A percentile compares a stretch with the other conserved stretches of the same genome.
Evolutionary conservation across 2,329 filamentous ascomycete species (phyloP).

Genomic region (Chaetomium sp.): DNA sequence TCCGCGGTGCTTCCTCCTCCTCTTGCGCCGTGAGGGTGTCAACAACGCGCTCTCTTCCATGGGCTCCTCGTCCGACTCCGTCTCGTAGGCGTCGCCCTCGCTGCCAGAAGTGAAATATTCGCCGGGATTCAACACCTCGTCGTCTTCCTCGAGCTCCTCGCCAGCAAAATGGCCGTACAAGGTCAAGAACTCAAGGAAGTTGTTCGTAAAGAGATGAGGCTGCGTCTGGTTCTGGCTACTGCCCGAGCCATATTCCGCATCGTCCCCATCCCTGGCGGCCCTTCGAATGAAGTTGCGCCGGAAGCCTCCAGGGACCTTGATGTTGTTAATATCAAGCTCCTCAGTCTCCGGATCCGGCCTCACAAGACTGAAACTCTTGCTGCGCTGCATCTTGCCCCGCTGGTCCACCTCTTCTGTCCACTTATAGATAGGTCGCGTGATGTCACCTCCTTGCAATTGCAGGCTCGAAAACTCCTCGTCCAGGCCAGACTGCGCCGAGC

Average conservation of each 20-base stretch:
- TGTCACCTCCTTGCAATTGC: conserved; percentile 88
- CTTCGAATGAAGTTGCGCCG: conserved; percentile 85
- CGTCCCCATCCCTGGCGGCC: conserved; percentile 63
- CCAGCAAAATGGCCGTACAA: conserved; percentile 97
- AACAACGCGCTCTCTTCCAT: conserved; percentile 86
- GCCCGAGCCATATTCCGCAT: conserved; percentile 45
- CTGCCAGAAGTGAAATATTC: conserved; percentile 88
- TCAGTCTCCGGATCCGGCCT: conserved; percentile 79
- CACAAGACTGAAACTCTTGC: conserved; percentile 82
- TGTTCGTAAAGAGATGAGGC: conserved; percentile 77
- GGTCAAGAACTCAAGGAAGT: conserved; percentile 92
- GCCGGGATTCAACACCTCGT: conserved; percentile 81
- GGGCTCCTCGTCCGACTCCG: conserved; percentile 69
- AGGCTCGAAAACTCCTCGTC: conserved; percentile 84
- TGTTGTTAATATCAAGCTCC: conserved; percentile 81
- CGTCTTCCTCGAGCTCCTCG: conserved; percentile 94
- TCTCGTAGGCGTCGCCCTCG: conserved; percentile 63
- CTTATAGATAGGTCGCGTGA: conserved; percentile 91
- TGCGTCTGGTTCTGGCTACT: conserved; percentile 46
- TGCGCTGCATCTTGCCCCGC: conserved; percentile 69
- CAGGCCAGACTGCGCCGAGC: conserved; percentile 35
- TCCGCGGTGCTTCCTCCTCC: conserved; percentile 74
- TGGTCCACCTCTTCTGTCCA: conserved; percentile 88
- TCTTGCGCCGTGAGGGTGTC: conserved; percentile 70
- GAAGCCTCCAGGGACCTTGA: conserved; percentile 92